Evolutionary conservation across 1,284 basidiomycete genomes (phyloP).

Genomic region (Moesziomyces sp.): DNA sequence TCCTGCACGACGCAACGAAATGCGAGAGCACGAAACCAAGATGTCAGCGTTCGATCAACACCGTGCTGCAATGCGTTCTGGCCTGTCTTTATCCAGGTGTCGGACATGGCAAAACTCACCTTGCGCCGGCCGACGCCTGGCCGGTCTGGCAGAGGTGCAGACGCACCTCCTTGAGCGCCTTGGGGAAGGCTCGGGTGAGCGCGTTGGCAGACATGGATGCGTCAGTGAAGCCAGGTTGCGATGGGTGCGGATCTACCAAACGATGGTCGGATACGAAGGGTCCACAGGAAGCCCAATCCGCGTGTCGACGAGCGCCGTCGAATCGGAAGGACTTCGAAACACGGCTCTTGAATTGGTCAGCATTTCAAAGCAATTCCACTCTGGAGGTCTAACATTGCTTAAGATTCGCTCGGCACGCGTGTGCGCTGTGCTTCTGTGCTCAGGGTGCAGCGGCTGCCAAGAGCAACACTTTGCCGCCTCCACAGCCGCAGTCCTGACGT

Average conservation of each 20-base stretch:
- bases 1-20: constrained; percentile 23
- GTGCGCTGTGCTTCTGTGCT: too few relatives aligned
- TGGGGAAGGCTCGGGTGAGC: constrained; percentile 58
- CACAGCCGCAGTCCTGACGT: too few relatives aligned
- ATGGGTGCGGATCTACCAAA: constrained; percentile 6
- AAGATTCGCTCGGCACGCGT: constrained; percentile 1
- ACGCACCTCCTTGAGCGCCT: constrained; percentile 64
- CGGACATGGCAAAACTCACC: constrained; percentile 45
- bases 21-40: too few relatives aligned
- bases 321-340: not conserved
- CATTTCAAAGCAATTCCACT: constrained; percentile 7
- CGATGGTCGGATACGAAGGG: too few relatives aligned
- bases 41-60: too few relatives aligned
- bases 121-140: constrained; percentile 58
- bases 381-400: not conserved
- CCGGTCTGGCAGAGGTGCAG: constrained; percentile 66
- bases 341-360: constrained; percentile 22
- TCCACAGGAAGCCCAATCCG: too few relatives aligned
- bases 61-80: too few relatives aligned
- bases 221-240: constrained; percentile 4
- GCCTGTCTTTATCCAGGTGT: too few relatives aligned
- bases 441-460: too few relatives aligned
- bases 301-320: too few relatives aligned
- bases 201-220: constrained; percentile 57
- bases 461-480: constrained; percentile 13